Conservation (phyloP, 352 stramenopile species). For the Phytophthora meadii region DNA sequence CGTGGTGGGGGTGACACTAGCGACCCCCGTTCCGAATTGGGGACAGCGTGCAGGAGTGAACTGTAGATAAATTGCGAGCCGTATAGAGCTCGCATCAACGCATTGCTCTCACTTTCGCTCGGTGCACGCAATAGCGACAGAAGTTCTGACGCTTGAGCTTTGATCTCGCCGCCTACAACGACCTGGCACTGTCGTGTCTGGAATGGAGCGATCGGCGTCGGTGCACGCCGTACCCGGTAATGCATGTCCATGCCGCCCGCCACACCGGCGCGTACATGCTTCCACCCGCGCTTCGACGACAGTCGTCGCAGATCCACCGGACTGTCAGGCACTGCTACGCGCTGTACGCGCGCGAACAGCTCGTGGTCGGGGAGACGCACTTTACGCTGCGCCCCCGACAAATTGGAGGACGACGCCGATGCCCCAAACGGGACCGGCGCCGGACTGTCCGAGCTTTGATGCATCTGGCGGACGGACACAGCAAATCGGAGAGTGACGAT, state of each 20-base stretch:
- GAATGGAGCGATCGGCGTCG: conserved; percentile 2
- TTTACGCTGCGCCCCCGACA: conserved; percentile 17
- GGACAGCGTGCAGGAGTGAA: conserved; percentile 40
- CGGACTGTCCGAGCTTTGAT: conserved; percentile 24
- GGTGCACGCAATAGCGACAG: conserved; percentile 32
- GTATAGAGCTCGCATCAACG: conserved; percentile 33
- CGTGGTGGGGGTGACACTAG: conserved; percentile 7
- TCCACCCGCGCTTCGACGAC: conserved; percentile 34
- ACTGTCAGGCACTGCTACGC: conserved; percentile 24
- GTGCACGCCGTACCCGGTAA: conserved; percentile 7
- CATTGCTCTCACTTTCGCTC: conserved; percentile 48
- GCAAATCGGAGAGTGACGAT: conserved; percentile 41
- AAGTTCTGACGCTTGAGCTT: conserved; percentile 23
- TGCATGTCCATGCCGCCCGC: conserved; percentile 24
- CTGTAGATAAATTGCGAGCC: conserved; percentile 49
- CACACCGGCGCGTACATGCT: conserved; percentile 22
- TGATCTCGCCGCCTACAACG: conserved; percentile 29
- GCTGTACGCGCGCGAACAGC: conserved; percentile 35
- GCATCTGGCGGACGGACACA: conserved; percentile 13
- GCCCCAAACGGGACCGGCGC: conserved; percentile 6
- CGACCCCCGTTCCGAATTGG: conserved; percentile 14
- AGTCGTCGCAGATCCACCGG: conserved; percentile 18
- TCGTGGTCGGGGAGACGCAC: conserved; percentile 37
- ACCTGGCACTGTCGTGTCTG: conserved; percentile 30
- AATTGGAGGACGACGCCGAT: conserved; percentile 30